Evolutionary conservation across 2,329 filamentous ascomycete genomes (phyloP).

Genomic region (Phialophora verrucosa): DNA sequence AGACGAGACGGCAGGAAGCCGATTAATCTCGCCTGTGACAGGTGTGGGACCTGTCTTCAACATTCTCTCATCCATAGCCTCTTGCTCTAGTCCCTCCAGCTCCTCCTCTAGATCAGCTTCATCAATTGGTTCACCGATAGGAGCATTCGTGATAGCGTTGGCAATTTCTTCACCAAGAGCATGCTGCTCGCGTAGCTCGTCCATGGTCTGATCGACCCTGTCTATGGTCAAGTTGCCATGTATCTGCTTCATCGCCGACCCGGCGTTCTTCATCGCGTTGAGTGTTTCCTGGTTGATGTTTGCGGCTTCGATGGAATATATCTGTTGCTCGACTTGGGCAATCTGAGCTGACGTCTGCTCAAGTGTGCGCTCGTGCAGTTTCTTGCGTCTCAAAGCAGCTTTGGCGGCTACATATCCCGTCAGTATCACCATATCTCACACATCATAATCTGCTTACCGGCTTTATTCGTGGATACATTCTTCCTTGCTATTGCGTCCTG

Average conservation of each 20-base stretch:
- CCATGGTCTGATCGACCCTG: constrained; percentile 95
- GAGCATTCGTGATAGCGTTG: constrained; percentile 76
- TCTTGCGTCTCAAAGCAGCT: constrained; percentile 89
- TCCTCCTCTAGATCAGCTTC: constrained; percentile 86
- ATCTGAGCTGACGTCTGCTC: constrained; percentile 92
- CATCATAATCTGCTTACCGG: constrained; percentile 65
- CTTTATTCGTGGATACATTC: constrained; percentile 87
- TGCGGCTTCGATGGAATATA: constrained; percentile 94
- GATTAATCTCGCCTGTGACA: constrained; percentile 75
- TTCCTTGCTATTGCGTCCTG: constrained; percentile 89
- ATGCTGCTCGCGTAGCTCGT: constrained; percentile 88
- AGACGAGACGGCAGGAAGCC: constrained; percentile 75
- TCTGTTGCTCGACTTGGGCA: constrained; percentile 89
- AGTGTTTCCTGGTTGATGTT: constrained; percentile 99
- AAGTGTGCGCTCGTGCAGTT: constrained; percentile 87
- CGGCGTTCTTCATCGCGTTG: constrained; percentile 89
- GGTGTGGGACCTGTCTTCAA: constrained; percentile 85
- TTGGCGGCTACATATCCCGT: constrained; percentile 71
- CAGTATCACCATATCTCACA: neutral
- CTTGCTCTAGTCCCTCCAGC: constrained; percentile 85
- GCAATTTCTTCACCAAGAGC: constrained; percentile 92
- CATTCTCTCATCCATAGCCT: constrained; percentile 92
- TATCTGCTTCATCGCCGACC: constrained; percentile 89
- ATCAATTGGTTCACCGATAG: constrained; percentile 73
- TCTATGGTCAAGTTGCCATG: constrained; percentile 89